phyloP scores from a whole-genome alignment of 2,329 filamentous ascomycete species.

The Alternaria solani region DNA sequence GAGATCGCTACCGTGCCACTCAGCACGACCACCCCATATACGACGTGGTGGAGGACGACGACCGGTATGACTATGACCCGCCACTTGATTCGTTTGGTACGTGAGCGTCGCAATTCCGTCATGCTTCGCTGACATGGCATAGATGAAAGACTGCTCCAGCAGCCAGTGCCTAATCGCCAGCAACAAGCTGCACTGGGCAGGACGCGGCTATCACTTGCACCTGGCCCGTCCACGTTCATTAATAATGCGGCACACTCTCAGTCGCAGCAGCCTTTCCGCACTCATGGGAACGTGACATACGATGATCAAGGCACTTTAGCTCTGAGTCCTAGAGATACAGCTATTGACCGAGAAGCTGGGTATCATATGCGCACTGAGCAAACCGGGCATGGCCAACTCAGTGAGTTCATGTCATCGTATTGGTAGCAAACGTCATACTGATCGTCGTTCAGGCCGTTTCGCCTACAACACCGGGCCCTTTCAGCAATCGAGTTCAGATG shows the following conservation, averaged over 20 bases:
- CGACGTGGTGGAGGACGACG: conserved; percentile 39
- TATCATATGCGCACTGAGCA: conserved; percentile 4
- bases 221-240: conserved; percentile 24
- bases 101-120: conserved; percentile 2
- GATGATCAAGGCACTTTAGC: not conserved
- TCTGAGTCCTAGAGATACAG: not conserved
- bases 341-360: conserved; percentile 12
- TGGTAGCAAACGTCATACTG: not conserved
- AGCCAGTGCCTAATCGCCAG: conserved; percentile 44
- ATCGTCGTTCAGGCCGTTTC: conserved; percentile 27
- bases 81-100: conserved; percentile 61
- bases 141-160: conserved; percentile 50
- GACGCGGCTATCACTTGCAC: conserved; percentile 50
- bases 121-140: not conserved
- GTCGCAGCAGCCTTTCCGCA: conserved; percentile 10
- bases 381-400: conserved; percentile 7
- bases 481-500: conserved; percentile 42
- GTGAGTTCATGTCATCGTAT: conserved; percentile 6
- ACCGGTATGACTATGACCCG: conserved; percentile 18
- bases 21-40: conserved; percentile 25
- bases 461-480: conserved; percentile 30
- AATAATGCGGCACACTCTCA: conserved; percentile 9
- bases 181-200: conserved; percentile 45
- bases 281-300: not conserved
- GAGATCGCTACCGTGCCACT: conserved; percentile 37